These are phyloP conservation scores for Chaetomium cochliodes DNA, from an alignment of 495 filamentous ascomycete species.

Conservation along the genomic window DNA sequence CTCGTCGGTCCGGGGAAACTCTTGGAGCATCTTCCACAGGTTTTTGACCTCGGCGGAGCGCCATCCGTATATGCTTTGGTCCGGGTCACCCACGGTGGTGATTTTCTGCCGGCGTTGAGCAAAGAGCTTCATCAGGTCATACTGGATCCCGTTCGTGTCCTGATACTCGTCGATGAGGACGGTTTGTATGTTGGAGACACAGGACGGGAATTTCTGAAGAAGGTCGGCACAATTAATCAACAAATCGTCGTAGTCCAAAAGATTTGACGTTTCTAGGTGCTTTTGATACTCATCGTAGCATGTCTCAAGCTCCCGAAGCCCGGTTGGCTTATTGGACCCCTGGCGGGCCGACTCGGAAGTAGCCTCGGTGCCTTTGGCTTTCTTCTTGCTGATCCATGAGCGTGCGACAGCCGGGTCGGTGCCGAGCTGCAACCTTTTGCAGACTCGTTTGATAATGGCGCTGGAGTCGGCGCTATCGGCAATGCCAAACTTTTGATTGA, in stretches of 20 bases:
- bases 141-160: conserved; percentile 94
- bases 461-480: conserved; percentile 82
- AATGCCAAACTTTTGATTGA: conserved; percentile 85
- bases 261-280: conserved; percentile 69
- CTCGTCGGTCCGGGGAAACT: conserved; percentile 74
- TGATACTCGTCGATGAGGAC: conserved; percentile 98
- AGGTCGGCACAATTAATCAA: conserved; percentile 81
- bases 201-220: conserved; percentile 72
- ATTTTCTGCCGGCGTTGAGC: conserved; percentile 69
- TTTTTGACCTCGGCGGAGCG: conserved; percentile 96
- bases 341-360: conserved; percentile 23
- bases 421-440: conserved; percentile 66
- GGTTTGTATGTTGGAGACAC: conserved; percentile 85
- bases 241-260: conserved; percentile 95
- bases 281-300: conserved; percentile 79
- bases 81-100: conserved; percentile 94
- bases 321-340: conserved; percentile 48
- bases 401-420: conserved; percentile 69
- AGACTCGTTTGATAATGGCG: conserved; percentile 75
- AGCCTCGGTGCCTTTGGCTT: conserved; percentile 65
- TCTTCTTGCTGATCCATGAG: conserved; percentile 79
- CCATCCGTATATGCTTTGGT: conserved; percentile 98
- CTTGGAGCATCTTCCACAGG: conserved; percentile 69
- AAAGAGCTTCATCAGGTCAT: conserved; percentile 89
- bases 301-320: conserved; percentile 57